phyloP scores from a whole-genome alignment of 495 filamentous ascomycete genomes.

The Aspergillus ostianus region DNA sequence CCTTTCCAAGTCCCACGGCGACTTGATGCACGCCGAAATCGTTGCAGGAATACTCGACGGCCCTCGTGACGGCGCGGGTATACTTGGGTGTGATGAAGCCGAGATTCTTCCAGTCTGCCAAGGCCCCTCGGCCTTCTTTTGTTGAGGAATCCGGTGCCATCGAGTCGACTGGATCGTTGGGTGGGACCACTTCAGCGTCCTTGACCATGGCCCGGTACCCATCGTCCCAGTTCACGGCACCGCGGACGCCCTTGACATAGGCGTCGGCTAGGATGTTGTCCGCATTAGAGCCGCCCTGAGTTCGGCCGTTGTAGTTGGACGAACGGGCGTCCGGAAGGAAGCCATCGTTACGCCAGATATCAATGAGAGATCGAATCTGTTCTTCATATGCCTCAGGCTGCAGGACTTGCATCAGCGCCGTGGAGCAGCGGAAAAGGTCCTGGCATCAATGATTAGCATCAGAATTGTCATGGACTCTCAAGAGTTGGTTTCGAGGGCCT shows the following conservation, averaged over 20 bases:
- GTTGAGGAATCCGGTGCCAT: constrained; percentile 61
- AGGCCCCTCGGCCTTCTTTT: constrained; percentile 67
- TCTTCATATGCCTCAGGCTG: constrained; percentile 63
- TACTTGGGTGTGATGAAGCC: constrained; percentile 66
- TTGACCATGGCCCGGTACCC: constrained; percentile 69
- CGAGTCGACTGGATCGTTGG: constrained; percentile 61
- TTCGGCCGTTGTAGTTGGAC: constrained; percentile 68
- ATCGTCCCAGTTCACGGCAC: constrained; percentile 65
- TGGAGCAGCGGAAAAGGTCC: constrained; percentile 63
- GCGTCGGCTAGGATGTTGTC: constrained; percentile 76
- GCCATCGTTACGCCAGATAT: constrained; percentile 67
- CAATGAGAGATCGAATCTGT: constrained; percentile 65
- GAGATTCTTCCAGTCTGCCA: constrained; percentile 64
- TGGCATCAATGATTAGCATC: constrained; percentile 20
- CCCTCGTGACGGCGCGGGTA: constrained; percentile 60
- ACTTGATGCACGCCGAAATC: constrained; percentile 61
- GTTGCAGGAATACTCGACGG: constrained; percentile 67
- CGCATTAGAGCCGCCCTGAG: constrained; percentile 71
- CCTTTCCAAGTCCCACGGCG: constrained; percentile 51
- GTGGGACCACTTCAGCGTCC: constrained; percentile 62
- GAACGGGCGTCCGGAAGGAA: constrained; percentile 65
- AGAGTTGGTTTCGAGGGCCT: constrained; percentile 14
- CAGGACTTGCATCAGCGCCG: constrained; percentile 62
- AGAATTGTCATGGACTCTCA: neutral
- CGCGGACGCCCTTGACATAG: constrained; percentile 68